Evolutionary conservation across 2,329 filamentous ascomycete genomes (phyloP).

Genomic region (Penicillium sp.): DNA sequence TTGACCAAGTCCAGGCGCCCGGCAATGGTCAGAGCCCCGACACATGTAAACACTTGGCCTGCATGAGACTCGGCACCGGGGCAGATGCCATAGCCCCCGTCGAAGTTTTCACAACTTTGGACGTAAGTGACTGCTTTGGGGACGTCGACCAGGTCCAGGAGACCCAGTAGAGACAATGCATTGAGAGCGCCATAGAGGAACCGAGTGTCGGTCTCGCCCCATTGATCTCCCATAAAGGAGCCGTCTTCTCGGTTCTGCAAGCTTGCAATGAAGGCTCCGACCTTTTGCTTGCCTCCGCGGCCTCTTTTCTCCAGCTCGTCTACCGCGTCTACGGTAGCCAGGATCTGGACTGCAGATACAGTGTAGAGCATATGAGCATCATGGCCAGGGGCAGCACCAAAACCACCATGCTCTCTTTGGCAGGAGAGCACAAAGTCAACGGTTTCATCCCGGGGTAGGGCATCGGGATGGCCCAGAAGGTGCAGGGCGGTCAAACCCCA

Average conservation of each 20-base stretch:
- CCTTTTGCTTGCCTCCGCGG: slow-evolving; percentile 64
- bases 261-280: slow-evolving; percentile 76
- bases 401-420: slow-evolving; percentile 82
- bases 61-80: slow-evolving; percentile 93
- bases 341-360: slow-evolving; percentile 88
- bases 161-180: slow-evolving; percentile 76
- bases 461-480: slow-evolving; percentile 76
- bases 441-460: slow-evolving; percentile 74
- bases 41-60: slow-evolving; percentile 92
- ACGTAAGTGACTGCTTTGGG: slow-evolving; percentile 77
- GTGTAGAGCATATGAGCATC: slow-evolving; percentile 97
- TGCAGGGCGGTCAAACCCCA: slow-evolving; percentile 91
- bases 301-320: slow-evolving; percentile 73
- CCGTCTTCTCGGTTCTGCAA: slow-evolving; percentile 79
- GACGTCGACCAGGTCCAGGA: slow-evolving; percentile 72
- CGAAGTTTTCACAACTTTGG: slow-evolving; percentile 82
- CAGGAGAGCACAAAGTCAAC: slow-evolving; percentile 96
- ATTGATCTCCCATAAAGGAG: slow-evolving; percentile 90
- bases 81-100: slow-evolving; percentile 86
- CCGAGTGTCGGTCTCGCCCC: slow-evolving; percentile 93
- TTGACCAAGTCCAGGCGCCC: slow-evolving; percentile 78
- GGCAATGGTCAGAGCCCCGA: slow-evolving; percentile 82
- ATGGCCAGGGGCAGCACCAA: slow-evolving; percentile 89
- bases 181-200: slow-evolving; percentile 92
- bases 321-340: slow-evolving; percentile 81